phyloP scores from a whole-genome alignment of 2,329 filamentous ascomycete genomes.

The Dothistroma pini region DNA sequence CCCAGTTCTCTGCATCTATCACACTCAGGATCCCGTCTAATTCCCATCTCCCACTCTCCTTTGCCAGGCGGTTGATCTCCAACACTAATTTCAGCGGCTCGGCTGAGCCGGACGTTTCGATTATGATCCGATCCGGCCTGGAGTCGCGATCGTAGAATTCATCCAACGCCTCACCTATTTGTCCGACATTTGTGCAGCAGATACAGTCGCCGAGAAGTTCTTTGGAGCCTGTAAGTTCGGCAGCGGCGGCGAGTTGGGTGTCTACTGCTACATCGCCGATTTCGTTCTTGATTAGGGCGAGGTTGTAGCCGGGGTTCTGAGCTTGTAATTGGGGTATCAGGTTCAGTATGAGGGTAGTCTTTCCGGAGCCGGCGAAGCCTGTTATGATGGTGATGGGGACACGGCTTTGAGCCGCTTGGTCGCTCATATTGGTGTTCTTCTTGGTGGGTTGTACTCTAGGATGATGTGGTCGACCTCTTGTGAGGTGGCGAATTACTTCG shows the following conservation, averaged over 20 bases:
- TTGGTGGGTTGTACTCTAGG: neutral
- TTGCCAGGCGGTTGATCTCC: conserved; percentile 76
- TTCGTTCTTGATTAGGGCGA: conserved; percentile 96
- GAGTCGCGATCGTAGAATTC: conserved; percentile 61
- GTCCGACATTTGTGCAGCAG: conserved; percentile 96
- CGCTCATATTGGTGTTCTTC: neutral
- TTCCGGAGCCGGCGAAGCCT: conserved; percentile 92
- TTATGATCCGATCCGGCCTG: conserved; percentile 77
- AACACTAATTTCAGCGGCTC: conserved; percentile 81
- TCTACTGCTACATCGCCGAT: conserved; percentile 94
- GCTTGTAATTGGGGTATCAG: conserved; percentile 85
- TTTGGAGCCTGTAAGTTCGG: conserved; percentile 80
- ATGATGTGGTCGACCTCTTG: neutral
- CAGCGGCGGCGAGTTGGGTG: conserved; percentile 79
- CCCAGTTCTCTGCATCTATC: conserved; percentile 93
- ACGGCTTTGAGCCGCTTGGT: conserved; percentile 8
- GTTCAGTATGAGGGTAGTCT: conserved; percentile 93
- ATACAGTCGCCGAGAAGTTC: conserved; percentile 97
- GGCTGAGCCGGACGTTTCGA: conserved; percentile 87
- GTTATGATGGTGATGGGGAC: conserved; percentile 94
- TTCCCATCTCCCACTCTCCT: conserved; percentile 65
- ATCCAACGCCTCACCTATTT: conserved; percentile 73
- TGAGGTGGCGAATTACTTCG: neutral
- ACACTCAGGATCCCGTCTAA: conserved; percentile 87
- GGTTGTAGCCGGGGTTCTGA: conserved; percentile 82